Evolutionary conservation across 495 filamentous ascomycete species (phyloP).

Genomic region (Lophiotrema nucula): DNA sequence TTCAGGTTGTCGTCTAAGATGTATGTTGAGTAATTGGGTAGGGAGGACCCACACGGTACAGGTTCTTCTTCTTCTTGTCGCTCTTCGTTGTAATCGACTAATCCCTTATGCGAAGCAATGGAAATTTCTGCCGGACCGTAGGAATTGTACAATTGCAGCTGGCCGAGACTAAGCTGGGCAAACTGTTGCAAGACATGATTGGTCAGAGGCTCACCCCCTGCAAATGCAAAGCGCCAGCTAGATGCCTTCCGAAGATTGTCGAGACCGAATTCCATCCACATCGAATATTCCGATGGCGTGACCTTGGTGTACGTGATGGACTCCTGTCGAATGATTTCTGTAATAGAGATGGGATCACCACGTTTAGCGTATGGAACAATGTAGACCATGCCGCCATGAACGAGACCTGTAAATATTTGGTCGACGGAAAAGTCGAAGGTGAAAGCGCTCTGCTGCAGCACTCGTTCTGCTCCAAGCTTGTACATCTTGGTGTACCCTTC

Average conservation of each 20-base stretch:
- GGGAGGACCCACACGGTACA: background rate
- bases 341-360: background rate
- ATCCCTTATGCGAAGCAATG: background rate
- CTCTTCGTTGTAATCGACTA: background rate
- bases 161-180: background rate
- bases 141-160: background rate
- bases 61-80: background rate
- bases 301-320: background rate
- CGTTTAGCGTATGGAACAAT: background rate
- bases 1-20: slow-evolving; percentile 45
- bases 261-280: slow-evolving; percentile 8
- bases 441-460: slow-evolving; percentile 3
- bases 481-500: background rate
- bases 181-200: background rate
- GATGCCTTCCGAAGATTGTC: background rate
- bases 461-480: background rate
- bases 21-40: slow-evolving; percentile 38
- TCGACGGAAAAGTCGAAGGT: slow-evolving; percentile 9
- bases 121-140: slow-evolving; percentile 16
- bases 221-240: background rate
- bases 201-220: background rate
- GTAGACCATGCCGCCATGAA: background rate
- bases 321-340: background rate
- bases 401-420: slow-evolving; percentile 13
- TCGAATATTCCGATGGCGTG: slow-evolving; percentile 13